phyloP scores from a whole-genome alignment of 225 moss, liverwort and hornwort species.

The Physcomitrellopsis africana region DNA sequence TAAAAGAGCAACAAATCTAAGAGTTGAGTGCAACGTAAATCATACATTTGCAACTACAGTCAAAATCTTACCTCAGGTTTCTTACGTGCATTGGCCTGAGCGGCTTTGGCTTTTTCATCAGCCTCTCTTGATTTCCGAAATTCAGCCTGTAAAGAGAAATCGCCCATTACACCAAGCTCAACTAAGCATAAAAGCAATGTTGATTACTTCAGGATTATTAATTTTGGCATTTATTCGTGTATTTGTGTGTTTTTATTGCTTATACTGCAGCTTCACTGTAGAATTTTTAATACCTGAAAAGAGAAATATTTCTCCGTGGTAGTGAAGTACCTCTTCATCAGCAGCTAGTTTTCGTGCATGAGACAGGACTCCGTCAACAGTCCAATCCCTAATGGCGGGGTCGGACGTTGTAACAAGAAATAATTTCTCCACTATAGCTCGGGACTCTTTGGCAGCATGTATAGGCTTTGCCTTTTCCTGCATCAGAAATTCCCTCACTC shows the following conservation, averaged over 20 bases:
- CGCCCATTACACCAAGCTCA: slow-evolving; percentile 10
- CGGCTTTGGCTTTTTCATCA: slow-evolving; percentile 52
- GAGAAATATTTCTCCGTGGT: slow-evolving; percentile 1
- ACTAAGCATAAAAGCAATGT: slow-evolving; percentile 16
- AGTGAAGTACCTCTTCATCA: slow-evolving; percentile 64
- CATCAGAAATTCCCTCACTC: not conserved
- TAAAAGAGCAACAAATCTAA: not conserved
- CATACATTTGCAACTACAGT: slow-evolving; percentile 5
- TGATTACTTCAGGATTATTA: not conserved
- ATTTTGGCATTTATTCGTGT: too few relatives aligned
- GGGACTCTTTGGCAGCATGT: slow-evolving; percentile 72
- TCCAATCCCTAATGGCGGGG: slow-evolving; percentile 69
- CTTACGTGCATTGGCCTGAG: slow-evolving; percentile 38
- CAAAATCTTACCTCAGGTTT: slow-evolving; percentile 43
- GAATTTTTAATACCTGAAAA: slow-evolving; percentile 15
- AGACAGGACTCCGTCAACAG: slow-evolving; percentile 72
- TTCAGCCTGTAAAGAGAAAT: slow-evolving; percentile 51
- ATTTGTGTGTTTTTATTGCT: too few relatives aligned
- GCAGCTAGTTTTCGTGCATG: slow-evolving; percentile 62
- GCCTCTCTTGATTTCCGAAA: slow-evolving; percentile 44
- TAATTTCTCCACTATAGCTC: slow-evolving; percentile 69
- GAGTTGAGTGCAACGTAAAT: not conserved
- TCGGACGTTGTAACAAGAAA: slow-evolving; percentile 66
- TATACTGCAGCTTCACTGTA: too few relatives aligned
- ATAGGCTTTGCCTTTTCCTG: slow-evolving; percentile 77